Evolutionary conservation across 2,329 filamentous ascomycete genomes (phyloP), one percentile per base, ranked within the genome.

Genomic region (Colletotrichum camelliae): DNA sequence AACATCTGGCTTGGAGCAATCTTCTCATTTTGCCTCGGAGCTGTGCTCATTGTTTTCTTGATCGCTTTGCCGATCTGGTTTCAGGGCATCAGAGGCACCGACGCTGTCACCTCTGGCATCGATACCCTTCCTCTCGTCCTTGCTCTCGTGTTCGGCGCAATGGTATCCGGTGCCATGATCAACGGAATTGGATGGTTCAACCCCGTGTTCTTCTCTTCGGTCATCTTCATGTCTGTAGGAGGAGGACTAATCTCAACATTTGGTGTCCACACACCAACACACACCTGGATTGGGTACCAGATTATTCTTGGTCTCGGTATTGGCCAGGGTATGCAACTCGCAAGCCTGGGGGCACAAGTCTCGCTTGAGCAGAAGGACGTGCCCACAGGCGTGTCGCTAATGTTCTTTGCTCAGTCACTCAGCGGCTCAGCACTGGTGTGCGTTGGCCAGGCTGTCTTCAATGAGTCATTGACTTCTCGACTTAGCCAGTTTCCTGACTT

Each of bases 381-480:
- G 21, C 84, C 87, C 4, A 86, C 85, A 18, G 87, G 86, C 13
- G 86, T 85, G 13, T 85, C 88, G 1, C 80, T 84, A 21, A 84
- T 88, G 61, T 84, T 89, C 60, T 89, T 90, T 43, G 31, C 81
- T 21, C 86, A 88, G 78, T 84, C 83, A 0, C 80, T 89, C 1
- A 86, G 85, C 27, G 85, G 86, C 15, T 82, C 86, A 4, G 79
- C 91, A 2, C 91, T 91, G 75, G 85, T 91, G 33, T 86, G 86
- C 5, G 84, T 89, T 24, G 89, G 83, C 2, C 85, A 91, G 76
- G 87, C 86, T 71, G 84, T 91, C 31, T 89, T 91, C 75, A 85
- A 84, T 57, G 89, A 89, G 77, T 81, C 83, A 10, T 83, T 91
- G 5, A 78, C 86, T 29, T 76, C 81, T 9, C 82, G 86, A 55